Evolutionary conservation across 768 basidiomycete genomes (phyloP).

Genomic region (Boletus reticulatus): DNA sequence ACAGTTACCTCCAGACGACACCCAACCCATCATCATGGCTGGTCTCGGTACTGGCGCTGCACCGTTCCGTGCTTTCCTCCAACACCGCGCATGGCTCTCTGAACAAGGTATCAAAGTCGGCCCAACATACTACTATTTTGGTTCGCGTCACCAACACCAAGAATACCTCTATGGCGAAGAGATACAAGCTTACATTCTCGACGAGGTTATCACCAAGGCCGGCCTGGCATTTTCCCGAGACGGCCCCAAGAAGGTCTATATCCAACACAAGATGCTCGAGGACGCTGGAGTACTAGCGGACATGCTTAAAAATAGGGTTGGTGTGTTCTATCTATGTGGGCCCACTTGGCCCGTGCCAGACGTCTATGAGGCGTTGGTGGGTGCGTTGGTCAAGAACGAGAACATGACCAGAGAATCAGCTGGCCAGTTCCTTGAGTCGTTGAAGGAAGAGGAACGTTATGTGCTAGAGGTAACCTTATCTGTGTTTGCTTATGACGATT

Average conservation of each 20-base stretch:
- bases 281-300: conserved; percentile 75
- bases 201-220: conserved; percentile 81
- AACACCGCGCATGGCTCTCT: conserved; percentile 85
- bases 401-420: conserved; percentile 64
- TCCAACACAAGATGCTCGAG: conserved; percentile 97
- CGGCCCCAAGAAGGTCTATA: conserved; percentile 90
- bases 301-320: conserved; percentile 69
- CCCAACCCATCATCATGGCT: conserved; percentile 96
- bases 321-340: conserved; percentile 95
- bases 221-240: conserved; percentile 98
- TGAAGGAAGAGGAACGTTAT: conserved; percentile 97
- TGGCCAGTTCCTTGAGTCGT: conserved; percentile 76
- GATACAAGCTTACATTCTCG: conserved; percentile 89
- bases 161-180: conserved; percentile 98
- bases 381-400: conserved; percentile 71
- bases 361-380: conserved; percentile 89
- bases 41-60: conserved; percentile 98
- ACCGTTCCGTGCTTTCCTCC: conserved; percentile 98
- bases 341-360: conserved; percentile 99
- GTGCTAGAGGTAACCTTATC: conserved; percentile 71
- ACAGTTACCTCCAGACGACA: conserved; percentile 78
- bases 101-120: conserved; percentile 79
- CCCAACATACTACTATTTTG: conserved; percentile 97
- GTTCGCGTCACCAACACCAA: conserved; percentile 90
- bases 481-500: neutral